Conservation (phyloP, 2,329 filamentous ascomycete genomes). For the Paecilomyces niveus region DNA sequence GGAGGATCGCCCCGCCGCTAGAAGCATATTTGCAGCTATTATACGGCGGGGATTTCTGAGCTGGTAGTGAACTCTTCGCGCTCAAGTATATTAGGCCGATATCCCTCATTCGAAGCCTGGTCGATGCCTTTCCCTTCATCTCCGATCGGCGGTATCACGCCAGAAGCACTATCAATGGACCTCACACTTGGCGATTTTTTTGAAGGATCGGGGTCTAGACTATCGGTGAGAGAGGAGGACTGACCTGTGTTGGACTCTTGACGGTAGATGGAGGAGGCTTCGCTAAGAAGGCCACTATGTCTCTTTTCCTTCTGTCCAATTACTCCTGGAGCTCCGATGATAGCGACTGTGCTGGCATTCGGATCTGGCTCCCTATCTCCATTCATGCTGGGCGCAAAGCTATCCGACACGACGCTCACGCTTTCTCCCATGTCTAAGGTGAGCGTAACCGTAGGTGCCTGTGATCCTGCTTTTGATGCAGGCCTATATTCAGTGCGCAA, state of each 20-base stretch:
- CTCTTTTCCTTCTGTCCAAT: constrained; percentile 8
- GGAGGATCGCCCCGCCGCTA: background rate
- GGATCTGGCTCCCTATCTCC: constrained; percentile 16
- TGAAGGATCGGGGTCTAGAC: background rate
- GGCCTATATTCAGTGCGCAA: background rate
- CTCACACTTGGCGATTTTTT: background rate
- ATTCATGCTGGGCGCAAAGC: background rate
- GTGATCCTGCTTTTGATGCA: background rate
- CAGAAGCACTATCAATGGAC: background rate
- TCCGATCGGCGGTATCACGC: constrained; percentile 3
- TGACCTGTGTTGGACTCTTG: background rate
- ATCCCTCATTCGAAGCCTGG: constrained; percentile 3
- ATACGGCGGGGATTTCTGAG: constrained; percentile 7
- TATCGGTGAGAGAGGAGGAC: background rate
- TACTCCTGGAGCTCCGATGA: constrained; percentile 19
- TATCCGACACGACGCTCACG: background rate
- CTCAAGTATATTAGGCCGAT: constrained; percentile 20
- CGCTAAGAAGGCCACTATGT: background rate
- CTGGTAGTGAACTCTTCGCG: constrained; percentile 24
- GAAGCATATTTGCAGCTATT: background rate
- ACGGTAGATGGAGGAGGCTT: background rate
- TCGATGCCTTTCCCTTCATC: constrained; percentile 2
- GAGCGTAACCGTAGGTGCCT: background rate
- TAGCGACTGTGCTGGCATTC: constrained; percentile 24
- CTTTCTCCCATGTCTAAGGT: background rate